These are phyloP conservation scores for Stemphylium vesicarium DNA, from an alignment of 2,329 filamentous ascomycete genomes.

Conservation along the genomic window DNA sequence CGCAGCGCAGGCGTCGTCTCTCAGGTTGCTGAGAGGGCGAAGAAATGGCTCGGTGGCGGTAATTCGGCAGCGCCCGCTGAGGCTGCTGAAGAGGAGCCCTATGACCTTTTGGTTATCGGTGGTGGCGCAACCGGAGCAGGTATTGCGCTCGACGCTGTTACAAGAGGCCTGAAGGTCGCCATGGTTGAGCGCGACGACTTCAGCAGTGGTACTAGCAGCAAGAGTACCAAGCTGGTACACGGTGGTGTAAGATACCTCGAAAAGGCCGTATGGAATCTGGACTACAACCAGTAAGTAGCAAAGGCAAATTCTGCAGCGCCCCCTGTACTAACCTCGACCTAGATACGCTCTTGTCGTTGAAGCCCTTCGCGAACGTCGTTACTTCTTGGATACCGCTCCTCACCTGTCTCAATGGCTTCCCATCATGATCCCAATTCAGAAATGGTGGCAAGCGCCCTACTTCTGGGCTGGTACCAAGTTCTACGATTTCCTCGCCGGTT, in stretches of 20 bases:
- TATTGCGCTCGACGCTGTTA: constrained; percentile 81
- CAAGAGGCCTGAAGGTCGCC: constrained; percentile 78
- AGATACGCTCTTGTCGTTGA: constrained; percentile 76
- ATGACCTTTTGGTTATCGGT: constrained; percentile 80
- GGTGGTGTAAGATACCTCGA: constrained; percentile 85
- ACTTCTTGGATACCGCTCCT: constrained; percentile 81
- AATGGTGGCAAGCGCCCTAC: constrained; percentile 84
- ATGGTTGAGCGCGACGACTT: constrained; percentile 85
- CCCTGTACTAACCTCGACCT: background rate
- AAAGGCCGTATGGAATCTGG: constrained; percentile 84
- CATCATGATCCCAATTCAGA: constrained; percentile 81
- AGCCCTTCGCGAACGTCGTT: constrained; percentile 80
- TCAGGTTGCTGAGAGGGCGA: constrained; percentile 44
- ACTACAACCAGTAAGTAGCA: constrained; percentile 73
- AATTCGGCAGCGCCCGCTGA: constrained; percentile 31
- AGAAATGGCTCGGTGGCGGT: constrained; percentile 51
- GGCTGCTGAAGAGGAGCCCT: constrained; percentile 59
- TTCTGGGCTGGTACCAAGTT: constrained; percentile 80
- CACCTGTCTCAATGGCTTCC: constrained; percentile 82
- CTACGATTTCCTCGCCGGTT: constrained; percentile 84
- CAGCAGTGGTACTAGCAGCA: constrained; percentile 80
- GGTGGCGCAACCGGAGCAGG: constrained; percentile 80
- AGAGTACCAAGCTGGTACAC: constrained; percentile 87
- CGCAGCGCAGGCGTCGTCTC: constrained; percentile 55
- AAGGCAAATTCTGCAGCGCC: background rate